phyloP scores from a whole-genome alignment of 371 early-diverging fungal species.

The Mucor sp. region DNA sequence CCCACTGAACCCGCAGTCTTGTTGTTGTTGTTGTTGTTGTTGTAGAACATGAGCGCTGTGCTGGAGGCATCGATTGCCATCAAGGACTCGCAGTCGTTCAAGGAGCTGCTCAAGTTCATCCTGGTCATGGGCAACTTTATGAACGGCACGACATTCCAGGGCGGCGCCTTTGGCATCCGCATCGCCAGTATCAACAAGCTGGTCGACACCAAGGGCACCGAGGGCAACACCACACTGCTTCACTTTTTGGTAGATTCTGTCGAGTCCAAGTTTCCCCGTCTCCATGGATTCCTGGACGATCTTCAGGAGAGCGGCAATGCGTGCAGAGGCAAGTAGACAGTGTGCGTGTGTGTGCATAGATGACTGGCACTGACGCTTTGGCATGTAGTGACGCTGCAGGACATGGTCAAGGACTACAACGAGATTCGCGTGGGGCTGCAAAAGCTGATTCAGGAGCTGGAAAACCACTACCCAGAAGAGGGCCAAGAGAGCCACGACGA shows the following conservation, averaged over 20 bases:
- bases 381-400: constrained; percentile 62
- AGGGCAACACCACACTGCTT: constrained; percentile 71
- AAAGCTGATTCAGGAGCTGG: constrained; percentile 52
- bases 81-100: constrained; percentile 54
- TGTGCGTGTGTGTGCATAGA: constrained; percentile 27
- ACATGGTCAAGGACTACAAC: constrained; percentile 58
- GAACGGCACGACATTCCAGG: constrained; percentile 87
- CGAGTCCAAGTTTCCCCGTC: constrained; percentile 67
- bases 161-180: constrained; percentile 90
- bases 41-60: constrained; percentile 52
- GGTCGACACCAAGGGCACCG: constrained; percentile 83
- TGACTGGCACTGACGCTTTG: no score
- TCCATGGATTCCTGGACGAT: constrained; percentile 70
- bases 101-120: constrained; percentile 68
- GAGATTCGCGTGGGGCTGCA: constrained; percentile 58
- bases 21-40: no score
- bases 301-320: constrained; percentile 73
- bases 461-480: constrained; percentile 47
- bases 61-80: constrained; percentile 57
- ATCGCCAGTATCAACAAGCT: constrained; percentile 87
- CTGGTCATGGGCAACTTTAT: constrained; percentile 90
- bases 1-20: no score
- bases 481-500: constrained; percentile 28
- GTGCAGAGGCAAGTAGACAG: constrained; percentile 62
- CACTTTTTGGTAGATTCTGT: constrained; percentile 79